These are phyloP conservation scores for Trichoderma semiorbis DNA, from an alignment of 2,329 filamentous ascomycete genomes.

Conservation along the genomic window DNA sequence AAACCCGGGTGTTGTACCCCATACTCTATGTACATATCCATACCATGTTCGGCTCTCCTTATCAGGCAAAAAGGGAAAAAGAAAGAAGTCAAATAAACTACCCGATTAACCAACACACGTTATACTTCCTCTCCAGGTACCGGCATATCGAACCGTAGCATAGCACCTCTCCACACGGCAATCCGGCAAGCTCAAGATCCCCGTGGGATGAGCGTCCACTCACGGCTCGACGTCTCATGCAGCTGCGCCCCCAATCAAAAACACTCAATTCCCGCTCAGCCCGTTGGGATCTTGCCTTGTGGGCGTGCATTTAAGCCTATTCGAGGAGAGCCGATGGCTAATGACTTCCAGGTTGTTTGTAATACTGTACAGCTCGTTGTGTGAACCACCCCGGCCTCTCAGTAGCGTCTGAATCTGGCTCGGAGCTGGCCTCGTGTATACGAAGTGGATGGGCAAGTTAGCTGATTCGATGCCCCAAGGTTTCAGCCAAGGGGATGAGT, in stretches of 20 bases:
- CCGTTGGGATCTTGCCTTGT: not conserved
- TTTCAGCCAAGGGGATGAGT: not conserved
- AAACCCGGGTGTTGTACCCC: not conserved
- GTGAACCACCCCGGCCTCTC: not conserved
- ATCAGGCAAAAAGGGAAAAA: not conserved
- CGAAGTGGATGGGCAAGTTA: not conserved
- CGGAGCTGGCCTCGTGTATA: conserved; percentile 6
- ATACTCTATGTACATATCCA: not conserved
- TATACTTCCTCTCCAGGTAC: not conserved
- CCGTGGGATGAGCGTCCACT: not conserved
- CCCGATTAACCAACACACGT: not conserved
- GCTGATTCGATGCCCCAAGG: not conserved
- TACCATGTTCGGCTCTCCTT: not conserved
- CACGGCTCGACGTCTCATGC: not conserved
- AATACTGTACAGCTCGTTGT: not conserved
- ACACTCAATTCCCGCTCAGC: not conserved
- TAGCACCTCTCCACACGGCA: conserved; percentile 8
- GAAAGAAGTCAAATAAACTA: not conserved
- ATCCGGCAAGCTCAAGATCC: conserved; percentile 3
- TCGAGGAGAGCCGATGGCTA: not conserved
- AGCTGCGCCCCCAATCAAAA: not conserved
- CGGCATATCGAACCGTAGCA: not conserved
- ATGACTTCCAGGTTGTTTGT: not conserved
- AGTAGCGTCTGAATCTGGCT: too few relatives aligned
- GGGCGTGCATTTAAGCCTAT: not conserved